Conservation (phyloP, 805 yeast species). For the Ogataea salicorniae region DNA sequence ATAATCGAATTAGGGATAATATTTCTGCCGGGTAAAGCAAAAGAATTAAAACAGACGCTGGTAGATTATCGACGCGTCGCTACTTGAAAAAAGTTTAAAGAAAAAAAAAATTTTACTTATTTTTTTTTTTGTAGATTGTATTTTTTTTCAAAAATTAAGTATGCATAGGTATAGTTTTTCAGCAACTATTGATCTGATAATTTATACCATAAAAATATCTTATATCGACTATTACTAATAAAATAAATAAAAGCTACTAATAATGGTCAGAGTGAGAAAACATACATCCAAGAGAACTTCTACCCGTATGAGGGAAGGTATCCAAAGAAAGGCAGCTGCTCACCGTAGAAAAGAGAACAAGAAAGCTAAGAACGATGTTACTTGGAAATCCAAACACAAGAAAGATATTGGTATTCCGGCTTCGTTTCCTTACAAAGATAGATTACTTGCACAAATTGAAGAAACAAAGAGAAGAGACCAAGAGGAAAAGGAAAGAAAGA, state of each 20-base stretch:
- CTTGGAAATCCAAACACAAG: constrained; percentile 82
- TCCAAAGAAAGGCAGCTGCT: constrained; percentile 92
- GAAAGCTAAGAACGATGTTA: constrained; percentile 77
- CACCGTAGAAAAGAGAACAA: constrained; percentile 83
- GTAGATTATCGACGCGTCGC: too few relatives aligned
- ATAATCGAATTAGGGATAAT: too few relatives aligned
- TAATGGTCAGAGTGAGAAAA: constrained; percentile 34
- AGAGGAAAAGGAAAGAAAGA: constrained; percentile 49
- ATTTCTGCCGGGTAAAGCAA: too few relatives aligned
- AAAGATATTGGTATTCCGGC: constrained; percentile 96
- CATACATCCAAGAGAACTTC: constrained; percentile 83
- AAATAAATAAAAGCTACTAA: neutral
- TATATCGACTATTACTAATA: too few relatives aligned
- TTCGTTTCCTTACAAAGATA: constrained; percentile 89
- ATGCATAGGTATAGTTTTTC: neutral
- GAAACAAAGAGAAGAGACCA: constrained; percentile 48
- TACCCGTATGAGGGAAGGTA: constrained; percentile 94
- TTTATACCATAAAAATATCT: too few relatives aligned
- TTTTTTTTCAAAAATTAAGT: neutral
- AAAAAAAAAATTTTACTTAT: neutral
- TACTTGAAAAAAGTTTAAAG: too few relatives aligned
- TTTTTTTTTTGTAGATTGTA: neutral
- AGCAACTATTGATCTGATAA: too few relatives aligned
- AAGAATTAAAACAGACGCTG: too few relatives aligned
- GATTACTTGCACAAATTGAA: constrained; percentile 69